Evolutionary conservation across 129 eudicot genomes (phyloP).

Genomic region (Cynara cardunculus): DNA sequence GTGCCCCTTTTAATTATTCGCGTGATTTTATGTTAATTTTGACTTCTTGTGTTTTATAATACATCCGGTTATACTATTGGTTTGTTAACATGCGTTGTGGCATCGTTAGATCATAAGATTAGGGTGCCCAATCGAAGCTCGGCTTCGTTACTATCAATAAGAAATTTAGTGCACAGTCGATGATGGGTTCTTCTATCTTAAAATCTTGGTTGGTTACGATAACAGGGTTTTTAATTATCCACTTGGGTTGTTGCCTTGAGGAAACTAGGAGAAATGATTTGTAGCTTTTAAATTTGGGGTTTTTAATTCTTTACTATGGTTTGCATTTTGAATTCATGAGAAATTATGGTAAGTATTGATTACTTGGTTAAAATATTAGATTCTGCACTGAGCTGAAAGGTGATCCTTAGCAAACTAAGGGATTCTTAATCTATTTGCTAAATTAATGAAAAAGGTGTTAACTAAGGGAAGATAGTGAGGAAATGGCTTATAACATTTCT

Average conservation of each 20-base stretch:
- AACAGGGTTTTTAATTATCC: background rate
- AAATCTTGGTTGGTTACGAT: background rate
- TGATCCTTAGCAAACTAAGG: background rate
- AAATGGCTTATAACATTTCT: background rate
- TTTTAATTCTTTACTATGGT: background rate
- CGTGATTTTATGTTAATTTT: background rate
- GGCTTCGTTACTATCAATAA: background rate
- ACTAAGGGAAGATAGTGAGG: background rate
- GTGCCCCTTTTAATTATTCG: background rate
- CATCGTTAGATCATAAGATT: background rate
- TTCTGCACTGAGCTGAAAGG: background rate
- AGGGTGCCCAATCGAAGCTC: background rate
- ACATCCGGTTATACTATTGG: background rate
- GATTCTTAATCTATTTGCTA: background rate
- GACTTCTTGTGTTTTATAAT: background rate
- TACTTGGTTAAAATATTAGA: background rate
- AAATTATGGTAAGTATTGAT: conserved; percentile 2
- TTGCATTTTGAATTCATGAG: background rate
- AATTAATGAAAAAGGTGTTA: background rate
- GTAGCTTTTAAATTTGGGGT: background rate
- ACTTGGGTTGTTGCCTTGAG: background rate
- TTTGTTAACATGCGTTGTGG: conserved; percentile 4
- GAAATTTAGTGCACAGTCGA: background rate
- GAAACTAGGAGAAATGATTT: background rate
- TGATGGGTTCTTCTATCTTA: background rate